Evolutionary conservation across 1,284 basidiomycete genomes (phyloP).

Genomic region (Moesziomyces antarcticus): DNA sequence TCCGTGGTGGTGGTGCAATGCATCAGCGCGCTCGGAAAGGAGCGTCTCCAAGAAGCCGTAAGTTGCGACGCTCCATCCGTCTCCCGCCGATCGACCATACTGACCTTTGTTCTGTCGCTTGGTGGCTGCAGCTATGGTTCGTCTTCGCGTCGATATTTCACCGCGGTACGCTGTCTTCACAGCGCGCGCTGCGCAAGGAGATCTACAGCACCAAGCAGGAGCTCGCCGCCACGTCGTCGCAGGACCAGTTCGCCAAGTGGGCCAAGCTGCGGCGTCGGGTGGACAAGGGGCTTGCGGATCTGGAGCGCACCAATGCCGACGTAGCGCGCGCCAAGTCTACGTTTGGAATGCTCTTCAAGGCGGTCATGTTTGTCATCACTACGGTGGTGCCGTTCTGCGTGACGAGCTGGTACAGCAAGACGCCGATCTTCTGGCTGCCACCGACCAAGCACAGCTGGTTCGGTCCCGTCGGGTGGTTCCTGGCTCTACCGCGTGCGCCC

Average conservation of each 20-base stretch:
- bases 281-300: conserved; percentile 89
- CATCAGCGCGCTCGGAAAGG: conserved; percentile 45
- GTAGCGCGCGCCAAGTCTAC: conserved; percentile 42
- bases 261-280: conserved; percentile 89
- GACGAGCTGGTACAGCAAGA: conserved; percentile 62
- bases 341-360: conserved; percentile 56
- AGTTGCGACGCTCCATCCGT: not conserved
- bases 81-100: not conserved
- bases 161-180: conserved; percentile 32
- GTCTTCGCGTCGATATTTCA: conserved; percentile 43
- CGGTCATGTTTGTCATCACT: conserved; percentile 57
- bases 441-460: conserved; percentile 55
- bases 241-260: conserved; percentile 99
- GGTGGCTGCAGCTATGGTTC: conserved; percentile 20
- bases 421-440: conserved; percentile 66
- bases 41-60: conserved; percentile 35
- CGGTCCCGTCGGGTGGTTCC: conserved; percentile 56
- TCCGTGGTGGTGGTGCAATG: conserved; percentile 38
- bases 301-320: conserved; percentile 80
- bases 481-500: conserved; percentile 56
- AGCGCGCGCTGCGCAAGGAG: conserved; percentile 46
- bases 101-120: not conserved
- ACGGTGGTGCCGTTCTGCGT: conserved; percentile 59
- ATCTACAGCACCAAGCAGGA: conserved; percentile 79
- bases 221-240: conserved; percentile 87